A percentile compares a stretch with the other conserved stretches of the same genome.
phyloP scores from a whole-genome alignment of 345 rosid species.

The Populus alba region DNA sequence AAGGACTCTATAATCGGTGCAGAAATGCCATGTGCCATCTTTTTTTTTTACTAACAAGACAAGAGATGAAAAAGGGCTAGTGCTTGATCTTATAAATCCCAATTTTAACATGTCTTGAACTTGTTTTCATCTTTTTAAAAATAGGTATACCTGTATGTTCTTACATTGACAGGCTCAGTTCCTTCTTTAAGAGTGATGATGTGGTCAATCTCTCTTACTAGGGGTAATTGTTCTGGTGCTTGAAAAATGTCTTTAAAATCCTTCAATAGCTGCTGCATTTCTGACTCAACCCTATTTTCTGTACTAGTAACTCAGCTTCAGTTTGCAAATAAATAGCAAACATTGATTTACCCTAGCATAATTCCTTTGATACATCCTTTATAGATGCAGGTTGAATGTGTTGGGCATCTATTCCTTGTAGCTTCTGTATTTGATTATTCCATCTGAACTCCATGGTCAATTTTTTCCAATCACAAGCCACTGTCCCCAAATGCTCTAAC shows the following conservation, averaged over 20 bases:
- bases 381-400: not conserved
- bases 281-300: fast-evolving
- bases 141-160: not conserved
- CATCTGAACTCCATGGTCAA: not conserved
- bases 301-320: fast-evolving
- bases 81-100: not conserved
- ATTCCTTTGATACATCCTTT: not conserved
- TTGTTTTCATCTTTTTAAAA: not conserved
- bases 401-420: not conserved
- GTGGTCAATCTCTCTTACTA: not conserved
- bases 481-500: too few relatives aligned
- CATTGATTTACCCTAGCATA: not conserved
- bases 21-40: too few relatives aligned
- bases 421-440: not conserved
- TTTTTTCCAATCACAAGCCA: too few relatives aligned
- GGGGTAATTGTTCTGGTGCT: not conserved
- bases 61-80: not conserved
- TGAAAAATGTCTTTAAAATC: not conserved
- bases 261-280: not conserved
- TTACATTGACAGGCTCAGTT: not conserved
- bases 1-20: too few relatives aligned
- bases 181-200: not conserved
- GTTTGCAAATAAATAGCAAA: not conserved
- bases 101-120: not conserved
- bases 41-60: not conserved